A percentile compares a stretch with the other conserved stretches of the same genome.
phyloP scores from a whole-genome alignment of 768 basidiomycete genomes.

The Hygrocybe coccinea region DNA sequence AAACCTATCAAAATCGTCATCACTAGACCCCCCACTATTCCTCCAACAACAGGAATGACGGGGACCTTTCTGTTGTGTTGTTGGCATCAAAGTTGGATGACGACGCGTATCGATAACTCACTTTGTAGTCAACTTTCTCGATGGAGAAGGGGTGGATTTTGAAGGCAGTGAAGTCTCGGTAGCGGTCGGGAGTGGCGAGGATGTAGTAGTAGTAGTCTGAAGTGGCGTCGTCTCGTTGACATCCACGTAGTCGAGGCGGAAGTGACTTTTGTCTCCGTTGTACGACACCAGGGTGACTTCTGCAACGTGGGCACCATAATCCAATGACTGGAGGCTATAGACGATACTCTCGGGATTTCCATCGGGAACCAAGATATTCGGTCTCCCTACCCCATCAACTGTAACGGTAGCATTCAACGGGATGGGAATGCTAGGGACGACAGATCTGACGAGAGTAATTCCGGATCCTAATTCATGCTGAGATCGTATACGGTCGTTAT shows the following conservation, averaged over 20 bases:
- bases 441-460: neutral
- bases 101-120: neutral
- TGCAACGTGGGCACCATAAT: neutral
- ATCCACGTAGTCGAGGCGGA: neutral
- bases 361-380: neutral
- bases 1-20: neutral
- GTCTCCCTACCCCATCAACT: neutral
- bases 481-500: too few relatives aligned
- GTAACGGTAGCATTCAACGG: conserved; percentile 5
- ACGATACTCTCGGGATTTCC: neutral
- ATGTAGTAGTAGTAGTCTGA: neutral
- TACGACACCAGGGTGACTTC: conserved; percentile 2
- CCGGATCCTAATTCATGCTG: conserved; percentile 1
- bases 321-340: neutral
- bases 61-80: conserved; percentile 11
- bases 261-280: conserved; percentile 2
- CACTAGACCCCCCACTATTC: conserved; percentile 39
- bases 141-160: neutral
- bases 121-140: neutral
- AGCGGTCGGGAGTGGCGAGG: neutral
- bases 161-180: neutral
- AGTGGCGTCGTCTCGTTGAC: conserved; percentile 1
- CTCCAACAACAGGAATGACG: conserved; percentile 47
- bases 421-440: neutral
- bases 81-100: neutral